phyloP scores from a whole-genome alignment of 75 land plant species.

The Selaginella tamariscina region DNA sequence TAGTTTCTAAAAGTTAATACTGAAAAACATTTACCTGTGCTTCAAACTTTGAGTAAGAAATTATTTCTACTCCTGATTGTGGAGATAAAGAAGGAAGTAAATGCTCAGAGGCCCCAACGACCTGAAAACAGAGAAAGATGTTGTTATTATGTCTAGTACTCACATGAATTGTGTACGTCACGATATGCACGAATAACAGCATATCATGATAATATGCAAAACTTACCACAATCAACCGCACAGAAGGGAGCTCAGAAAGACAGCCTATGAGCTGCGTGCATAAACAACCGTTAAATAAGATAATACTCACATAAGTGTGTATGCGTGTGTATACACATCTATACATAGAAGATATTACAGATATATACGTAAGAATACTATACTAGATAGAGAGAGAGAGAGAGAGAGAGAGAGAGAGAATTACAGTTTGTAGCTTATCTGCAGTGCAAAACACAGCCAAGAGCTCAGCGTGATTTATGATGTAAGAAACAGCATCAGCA shows the following conservation, averaged over 20 bases:
- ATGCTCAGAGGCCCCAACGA: conserved; percentile 60
- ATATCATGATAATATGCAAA: conserved; percentile 9
- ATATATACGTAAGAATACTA: too few relatives aligned
- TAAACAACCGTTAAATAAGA: not conserved
- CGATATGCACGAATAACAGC: not conserved
- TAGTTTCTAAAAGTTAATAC: too few relatives aligned
- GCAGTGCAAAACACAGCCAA: conserved; percentile 84
- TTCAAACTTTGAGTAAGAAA: conserved; percentile 44
- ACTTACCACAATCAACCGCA: conserved; percentile 86
- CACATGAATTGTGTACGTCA: too few relatives aligned
- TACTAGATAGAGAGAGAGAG: too few relatives aligned
- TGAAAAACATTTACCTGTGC: conserved; percentile 31
- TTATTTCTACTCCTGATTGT: conserved; percentile 37
- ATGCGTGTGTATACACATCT: too few relatives aligned
- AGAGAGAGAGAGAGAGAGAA: conserved; percentile 18
- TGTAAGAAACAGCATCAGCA: conserved; percentile 88
- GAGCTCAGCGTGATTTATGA: conserved; percentile 72
- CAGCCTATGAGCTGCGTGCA: conserved; percentile 62
- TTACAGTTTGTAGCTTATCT: conserved; percentile 64
- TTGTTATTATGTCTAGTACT: not conserved
- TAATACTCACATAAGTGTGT: too few relatives aligned
- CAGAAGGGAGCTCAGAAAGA: conserved; percentile 56
- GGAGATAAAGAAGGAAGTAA: conserved; percentile 55
- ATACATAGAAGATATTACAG: not conserved
- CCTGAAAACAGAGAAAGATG: conserved; percentile 28